These are phyloP conservation scores for Lycium barbarum DNA, from an alignment of 257 asterid species.

Conservation along the genomic window DNA sequence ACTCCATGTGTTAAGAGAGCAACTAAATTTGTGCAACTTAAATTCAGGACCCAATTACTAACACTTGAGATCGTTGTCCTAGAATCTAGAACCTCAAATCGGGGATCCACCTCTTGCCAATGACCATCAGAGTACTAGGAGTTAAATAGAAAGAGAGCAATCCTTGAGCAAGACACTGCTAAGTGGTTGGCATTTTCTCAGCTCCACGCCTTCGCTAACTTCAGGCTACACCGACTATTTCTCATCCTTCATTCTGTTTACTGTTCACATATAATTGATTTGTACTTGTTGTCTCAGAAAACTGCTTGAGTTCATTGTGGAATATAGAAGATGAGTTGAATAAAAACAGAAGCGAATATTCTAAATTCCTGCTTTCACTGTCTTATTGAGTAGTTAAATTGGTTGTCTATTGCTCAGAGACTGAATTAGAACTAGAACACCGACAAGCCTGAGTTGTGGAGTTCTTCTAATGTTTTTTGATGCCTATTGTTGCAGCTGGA, in stretches of 20 bases:
- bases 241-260: neutral
- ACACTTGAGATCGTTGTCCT: neutral
- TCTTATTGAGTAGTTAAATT: neutral
- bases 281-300: neutral
- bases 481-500: constrained; percentile 57
- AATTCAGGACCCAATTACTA: neutral
- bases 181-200: neutral
- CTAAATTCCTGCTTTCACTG: neutral
- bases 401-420: neutral
- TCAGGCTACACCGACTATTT: neutral
- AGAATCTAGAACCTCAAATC: neutral
- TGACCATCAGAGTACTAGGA: neutral
- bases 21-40: neutral
- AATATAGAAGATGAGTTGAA: neutral
- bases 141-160: neutral
- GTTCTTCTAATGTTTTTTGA: constrained; percentile 2
- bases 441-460: neutral
- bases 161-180: neutral
- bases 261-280: neutral
- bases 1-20: neutral
- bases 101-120: neutral
- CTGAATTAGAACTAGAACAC: neutral
- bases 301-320: neutral
- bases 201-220: neutral
- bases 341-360: neutral